Evolutionary conservation across 352 stramenopile species (phyloP).

Genomic region (Globisporangium alternatum): DNA sequence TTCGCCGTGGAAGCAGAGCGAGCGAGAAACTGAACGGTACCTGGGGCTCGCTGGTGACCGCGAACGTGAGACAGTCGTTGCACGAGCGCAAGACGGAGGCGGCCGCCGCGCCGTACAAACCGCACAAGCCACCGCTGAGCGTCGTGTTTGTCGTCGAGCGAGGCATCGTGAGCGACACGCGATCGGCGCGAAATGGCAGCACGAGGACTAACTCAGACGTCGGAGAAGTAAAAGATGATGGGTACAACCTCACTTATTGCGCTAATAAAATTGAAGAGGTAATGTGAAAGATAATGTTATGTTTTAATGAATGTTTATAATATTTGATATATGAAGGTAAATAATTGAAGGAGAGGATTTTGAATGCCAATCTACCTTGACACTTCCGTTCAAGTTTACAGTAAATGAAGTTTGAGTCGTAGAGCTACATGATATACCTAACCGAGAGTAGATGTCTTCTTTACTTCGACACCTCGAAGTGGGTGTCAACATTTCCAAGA

Average conservation of each 20-base stretch:
- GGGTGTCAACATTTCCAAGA: too few species aligned
- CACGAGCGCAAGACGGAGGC: not conserved
- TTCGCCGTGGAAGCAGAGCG: too few species aligned
- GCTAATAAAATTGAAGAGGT: too few species aligned
- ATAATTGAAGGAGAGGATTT: too few species aligned
- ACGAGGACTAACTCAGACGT: not conserved
- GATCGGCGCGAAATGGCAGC: not conserved
- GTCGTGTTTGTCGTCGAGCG: not conserved
- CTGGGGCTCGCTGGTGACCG: conserved; percentile 2
- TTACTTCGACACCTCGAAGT: too few species aligned
- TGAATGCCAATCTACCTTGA: too few species aligned
- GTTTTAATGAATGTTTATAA: too few species aligned
- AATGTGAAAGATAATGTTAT: too few species aligned
- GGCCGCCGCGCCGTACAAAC: not conserved
- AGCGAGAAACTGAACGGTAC: not conserved
- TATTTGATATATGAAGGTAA: too few species aligned
- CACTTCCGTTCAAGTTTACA: too few species aligned
- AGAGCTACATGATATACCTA: not conserved
- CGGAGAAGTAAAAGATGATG: not conserved
- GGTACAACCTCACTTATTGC: too few species aligned
- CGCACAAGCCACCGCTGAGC: not conserved
- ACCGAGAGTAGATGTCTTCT: not conserved
- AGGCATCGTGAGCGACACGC: not conserved
- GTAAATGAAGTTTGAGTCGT: too few species aligned
- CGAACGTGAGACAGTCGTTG: conserved; percentile 4